A percentile compares a stretch with the other conserved stretches of the same genome.
Evolutionary conservation across 768 basidiomycete species (phyloP).

Genomic region (Boletus coccyginus): DNA sequence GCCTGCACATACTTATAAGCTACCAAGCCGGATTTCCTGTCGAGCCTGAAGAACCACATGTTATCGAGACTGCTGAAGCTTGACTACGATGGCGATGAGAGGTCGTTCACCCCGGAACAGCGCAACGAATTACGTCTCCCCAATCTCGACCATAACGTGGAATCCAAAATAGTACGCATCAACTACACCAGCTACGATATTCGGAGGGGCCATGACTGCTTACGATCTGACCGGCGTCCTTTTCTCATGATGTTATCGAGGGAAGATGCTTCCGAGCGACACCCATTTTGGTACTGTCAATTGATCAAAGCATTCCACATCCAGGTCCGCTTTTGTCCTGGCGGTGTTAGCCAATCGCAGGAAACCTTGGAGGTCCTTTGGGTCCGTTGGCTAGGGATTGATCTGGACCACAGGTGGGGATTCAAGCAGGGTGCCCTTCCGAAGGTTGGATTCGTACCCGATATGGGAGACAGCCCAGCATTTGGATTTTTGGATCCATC

Average conservation of each 20-base stretch:
- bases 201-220: not conserved
- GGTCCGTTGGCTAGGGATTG: not conserved
- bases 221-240: not conserved
- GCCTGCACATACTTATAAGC: not conserved
- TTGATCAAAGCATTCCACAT: too few relatives aligned
- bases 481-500: not conserved
- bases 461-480: not conserved
- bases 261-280: not conserved
- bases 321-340: too few relatives aligned
- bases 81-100: not conserved
- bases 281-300: too few relatives aligned
- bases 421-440: not conserved
- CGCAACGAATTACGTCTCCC: not conserved
- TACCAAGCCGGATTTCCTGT: not conserved
- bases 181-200: constrained; percentile 1
- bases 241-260: not conserved
- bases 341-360: too few relatives aligned
- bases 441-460: not conserved
- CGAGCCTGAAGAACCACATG: not conserved
- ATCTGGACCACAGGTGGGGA: too few relatives aligned
- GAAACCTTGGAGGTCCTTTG: too few relatives aligned
- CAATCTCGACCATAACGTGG: not conserved
- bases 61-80: not conserved
- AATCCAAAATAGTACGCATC: not conserved
- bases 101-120: not conserved